A percentile compares a stretch with the other conserved stretches of the same genome.
phyloP scores from a whole-genome alignment of 306 rosid genomes.

The Neltuma alba region DNA sequence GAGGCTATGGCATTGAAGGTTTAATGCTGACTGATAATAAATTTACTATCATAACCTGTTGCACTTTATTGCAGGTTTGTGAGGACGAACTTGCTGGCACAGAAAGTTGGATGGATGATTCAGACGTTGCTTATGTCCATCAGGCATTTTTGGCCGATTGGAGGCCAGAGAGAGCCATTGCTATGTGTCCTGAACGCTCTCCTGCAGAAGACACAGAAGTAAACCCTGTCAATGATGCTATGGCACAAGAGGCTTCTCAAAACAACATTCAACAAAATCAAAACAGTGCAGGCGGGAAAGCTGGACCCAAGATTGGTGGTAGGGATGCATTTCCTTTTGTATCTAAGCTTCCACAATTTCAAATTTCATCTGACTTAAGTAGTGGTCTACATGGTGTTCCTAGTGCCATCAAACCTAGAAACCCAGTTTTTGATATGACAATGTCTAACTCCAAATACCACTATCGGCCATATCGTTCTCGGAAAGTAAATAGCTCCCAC shows the following conservation, averaged over 20 bases:
- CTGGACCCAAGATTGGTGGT: slow-evolving; percentile 47
- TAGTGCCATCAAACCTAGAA: slow-evolving; percentile 39
- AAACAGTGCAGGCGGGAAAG: slow-evolving; percentile 45
- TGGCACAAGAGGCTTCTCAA: slow-evolving; percentile 42
- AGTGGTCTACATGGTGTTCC: slow-evolving; percentile 47
- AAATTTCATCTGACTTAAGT: slow-evolving; percentile 45
- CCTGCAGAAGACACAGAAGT: slow-evolving; percentile 46
- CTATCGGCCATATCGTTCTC: slow-evolving; percentile 61
- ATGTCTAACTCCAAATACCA: slow-evolving; percentile 49
- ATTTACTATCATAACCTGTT: slow-evolving; percentile 27
- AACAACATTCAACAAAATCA: slow-evolving; percentile 36
- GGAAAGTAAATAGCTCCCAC: slow-evolving; percentile 52
- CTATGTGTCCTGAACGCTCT: slow-evolving; percentile 43
- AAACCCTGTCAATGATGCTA: slow-evolving; percentile 47
- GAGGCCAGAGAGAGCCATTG: slow-evolving; percentile 60
- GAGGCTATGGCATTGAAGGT: slow-evolving; percentile 31
- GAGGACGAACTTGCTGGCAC: slow-evolving; percentile 59
- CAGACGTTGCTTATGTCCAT: slow-evolving; percentile 67
- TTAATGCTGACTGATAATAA: slow-evolving; percentile 29
- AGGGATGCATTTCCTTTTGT: slow-evolving; percentile 41
- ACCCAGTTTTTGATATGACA: slow-evolving; percentile 42
- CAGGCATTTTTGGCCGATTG: slow-evolving; percentile 91
- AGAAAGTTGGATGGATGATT: slow-evolving; percentile 55
- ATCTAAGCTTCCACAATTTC: slow-evolving; percentile 51
- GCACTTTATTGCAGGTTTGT: slow-evolving; percentile 54